Evolutionary conservation across 1,139 yeast genomes (phyloP).

Genomic region (Yamadazyma atlantica): DNA sequence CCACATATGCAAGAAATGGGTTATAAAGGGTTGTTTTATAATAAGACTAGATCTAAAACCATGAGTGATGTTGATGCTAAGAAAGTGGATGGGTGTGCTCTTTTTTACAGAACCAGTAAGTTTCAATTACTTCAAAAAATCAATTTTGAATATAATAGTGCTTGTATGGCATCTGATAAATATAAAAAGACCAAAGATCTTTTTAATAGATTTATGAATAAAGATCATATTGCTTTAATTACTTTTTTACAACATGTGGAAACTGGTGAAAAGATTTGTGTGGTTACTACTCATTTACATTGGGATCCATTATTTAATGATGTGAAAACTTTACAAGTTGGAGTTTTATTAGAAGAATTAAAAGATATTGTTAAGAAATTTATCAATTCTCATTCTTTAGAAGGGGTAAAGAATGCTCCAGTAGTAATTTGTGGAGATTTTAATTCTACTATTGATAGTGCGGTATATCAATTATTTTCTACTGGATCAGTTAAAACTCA

Average conservation of each 20-base stretch:
- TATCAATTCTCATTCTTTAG: slow-evolving; percentile 45
- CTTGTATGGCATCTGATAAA: slow-evolving; percentile 84
- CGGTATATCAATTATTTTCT: slow-evolving; percentile 87
- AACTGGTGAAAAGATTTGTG: slow-evolving; percentile 69
- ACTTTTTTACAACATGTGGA: slow-evolving; percentile 72
- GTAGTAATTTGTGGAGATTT: slow-evolving; percentile 92
- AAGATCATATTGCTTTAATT: slow-evolving; percentile 87
- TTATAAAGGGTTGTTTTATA: slow-evolving; percentile 78
- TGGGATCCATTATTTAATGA: slow-evolving; percentile 98
- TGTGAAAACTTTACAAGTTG: slow-evolving; percentile 94
- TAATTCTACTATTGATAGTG: slow-evolving; percentile 83
- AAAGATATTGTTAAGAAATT: slow-evolving; percentile 58
- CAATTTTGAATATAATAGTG: slow-evolving; percentile 80
- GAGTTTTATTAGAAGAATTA: slow-evolving; percentile 84
- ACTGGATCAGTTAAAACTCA: slow-evolving; percentile 76
- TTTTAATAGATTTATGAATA: slow-evolving; percentile 93
- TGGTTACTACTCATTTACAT: slow-evolving; percentile 92
- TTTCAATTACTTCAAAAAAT: slow-evolving; percentile 73
- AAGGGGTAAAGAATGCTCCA: slow-evolving; percentile 67
- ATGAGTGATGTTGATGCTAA: slow-evolving; percentile 82
- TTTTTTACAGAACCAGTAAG: slow-evolving; percentile 70
- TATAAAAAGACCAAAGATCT: slow-evolving; percentile 93
- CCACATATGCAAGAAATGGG: slow-evolving; percentile 74
- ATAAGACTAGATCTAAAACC: slow-evolving; percentile 90
- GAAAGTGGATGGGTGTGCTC: slow-evolving; percentile 97